Base-by-base conservation (phyloP, 75 land plant genomes). In the Sequoiadendron giganteum region DNA sequence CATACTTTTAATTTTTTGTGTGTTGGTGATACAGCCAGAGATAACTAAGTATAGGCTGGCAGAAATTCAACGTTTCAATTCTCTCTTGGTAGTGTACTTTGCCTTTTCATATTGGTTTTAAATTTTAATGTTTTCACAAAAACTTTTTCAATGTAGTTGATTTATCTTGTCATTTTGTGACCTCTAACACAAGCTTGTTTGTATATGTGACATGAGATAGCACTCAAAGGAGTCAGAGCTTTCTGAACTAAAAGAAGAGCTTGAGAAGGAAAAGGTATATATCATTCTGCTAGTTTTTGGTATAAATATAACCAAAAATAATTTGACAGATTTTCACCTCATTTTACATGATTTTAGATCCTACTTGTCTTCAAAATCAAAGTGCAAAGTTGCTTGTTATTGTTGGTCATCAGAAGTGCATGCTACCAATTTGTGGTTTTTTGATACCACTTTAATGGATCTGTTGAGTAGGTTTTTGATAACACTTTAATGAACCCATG, bases 241-340 rank as follows among this genome's bases (percentile, higher is more conserved):
- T 45, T 28, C 84, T 14, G 9, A 81, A 81, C 28, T 81, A 81
- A 81, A 81, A 25, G 52, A 45, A 45, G 84, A 81, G 28, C 84
- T 81, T 45, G 48, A 45, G 84, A 45, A 81, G 84, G 84, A 81
- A 81, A 81, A 81, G 84, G 84, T 81, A 81, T 42, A 81, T 5
- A 21, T 81, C 11, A 81, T 3, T 81, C 30, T 28, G 13, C n/a
- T 10, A 81, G 5, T 81, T 81, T 28, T 81, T 3, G 39, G 25
- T 78, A 18, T 21, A 78, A 45, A 32, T 16, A 45, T 81, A 43
- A 45, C 45, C 11, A 10, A 80, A 45, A 81, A 45, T 45, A 21
- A 28, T 81, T 45, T 81, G 84, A 81, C 25, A 43, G 7, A 39
- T 77, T 30, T 80, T 38, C 40, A 19, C 25, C 83, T 18, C 10